Evolutionary conservation across 2,329 filamentous ascomycete genomes (phyloP).

Genomic region (Clarireedia sp.): DNA sequence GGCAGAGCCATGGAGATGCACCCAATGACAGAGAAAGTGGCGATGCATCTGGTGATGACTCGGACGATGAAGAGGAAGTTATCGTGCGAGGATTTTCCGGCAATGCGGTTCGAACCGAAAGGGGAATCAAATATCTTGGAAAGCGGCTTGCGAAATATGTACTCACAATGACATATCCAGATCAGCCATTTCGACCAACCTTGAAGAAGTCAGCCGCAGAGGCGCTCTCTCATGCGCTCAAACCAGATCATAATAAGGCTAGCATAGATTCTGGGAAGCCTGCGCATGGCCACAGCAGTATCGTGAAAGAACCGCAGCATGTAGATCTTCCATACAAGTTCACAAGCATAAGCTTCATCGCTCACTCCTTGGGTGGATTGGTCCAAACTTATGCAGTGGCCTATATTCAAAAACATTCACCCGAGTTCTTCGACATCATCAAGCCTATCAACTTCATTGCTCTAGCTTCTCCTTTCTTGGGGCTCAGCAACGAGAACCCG

Average conservation of each 20-base stretch:
- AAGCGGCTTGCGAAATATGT: conserved; percentile 91
- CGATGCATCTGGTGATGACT: conserved; percentile 22
- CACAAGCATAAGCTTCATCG: conserved; percentile 91
- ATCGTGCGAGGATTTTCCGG: conserved; percentile 85
- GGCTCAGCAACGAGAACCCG: conserved; percentile 93
- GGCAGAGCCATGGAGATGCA: conserved; percentile 14
- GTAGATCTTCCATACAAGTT: conserved; percentile 64
- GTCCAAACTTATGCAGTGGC: conserved; percentile 92
- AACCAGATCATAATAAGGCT: conserved; percentile 29
- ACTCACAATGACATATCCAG: conserved; percentile 82
- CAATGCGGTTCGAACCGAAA: conserved; percentile 85
- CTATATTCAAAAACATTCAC: conserved; percentile 94
- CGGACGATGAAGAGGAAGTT: conserved; percentile 69
- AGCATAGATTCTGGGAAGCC: conserved; percentile 39
- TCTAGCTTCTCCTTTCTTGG: conserved; percentile 79
- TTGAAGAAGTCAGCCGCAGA: conserved; percentile 39
- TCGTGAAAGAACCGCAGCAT: conserved; percentile 38
- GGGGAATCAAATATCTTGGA: conserved; percentile 92
- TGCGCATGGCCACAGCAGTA: conserved; percentile 54
- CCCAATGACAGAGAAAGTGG: not conserved
- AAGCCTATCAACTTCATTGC: conserved; percentile 85
- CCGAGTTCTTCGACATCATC: conserved; percentile 79
- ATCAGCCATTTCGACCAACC: conserved; percentile 76
- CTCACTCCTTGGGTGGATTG: conserved; percentile 82
- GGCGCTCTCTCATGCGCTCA: conserved; percentile 35